These are phyloP conservation scores for Cubamyces sp. DNA, from an alignment of 768 basidiomycete genomes.

Conservation along the genomic window DNA sequence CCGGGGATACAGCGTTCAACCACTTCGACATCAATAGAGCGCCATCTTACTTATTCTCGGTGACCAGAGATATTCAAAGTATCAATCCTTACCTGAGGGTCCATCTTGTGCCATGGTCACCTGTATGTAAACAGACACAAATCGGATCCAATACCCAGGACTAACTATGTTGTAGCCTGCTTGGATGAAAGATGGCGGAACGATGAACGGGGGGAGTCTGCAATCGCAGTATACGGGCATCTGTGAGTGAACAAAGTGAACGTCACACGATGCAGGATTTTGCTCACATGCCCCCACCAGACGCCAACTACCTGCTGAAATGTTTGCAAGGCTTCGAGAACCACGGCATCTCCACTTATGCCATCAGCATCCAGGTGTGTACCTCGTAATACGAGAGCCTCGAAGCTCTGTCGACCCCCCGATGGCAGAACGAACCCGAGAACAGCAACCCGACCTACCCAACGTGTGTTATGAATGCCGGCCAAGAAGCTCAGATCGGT, in stretches of 20 bases:
- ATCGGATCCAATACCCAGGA: background rate
- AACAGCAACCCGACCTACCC: constrained; percentile 72
- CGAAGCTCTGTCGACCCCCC: background rate
- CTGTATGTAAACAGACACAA: constrained; percentile 46
- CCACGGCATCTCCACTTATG: constrained; percentile 64
- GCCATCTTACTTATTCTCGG: constrained; percentile 66
- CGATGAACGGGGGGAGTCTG: constrained; percentile 70
- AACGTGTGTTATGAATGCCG: constrained; percentile 57
- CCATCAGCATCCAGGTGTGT: constrained; percentile 58
- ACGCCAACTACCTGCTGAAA: constrained; percentile 74
- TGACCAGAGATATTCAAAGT: constrained; percentile 63
- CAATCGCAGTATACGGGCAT: constrained; percentile 48
- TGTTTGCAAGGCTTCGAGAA: constrained; percentile 67
- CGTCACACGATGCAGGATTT: background rate
- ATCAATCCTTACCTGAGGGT: constrained; percentile 57
- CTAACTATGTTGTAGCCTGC: constrained; percentile 53
- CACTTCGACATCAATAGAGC: constrained; percentile 59
- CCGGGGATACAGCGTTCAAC: constrained; percentile 59
- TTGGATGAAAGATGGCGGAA: constrained; percentile 76
- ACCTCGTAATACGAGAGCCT: background rate
- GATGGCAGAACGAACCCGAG: constrained; percentile 54
- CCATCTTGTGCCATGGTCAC: constrained; percentile 75
- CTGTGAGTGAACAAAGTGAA: constrained; percentile 43
- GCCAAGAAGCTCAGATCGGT: constrained; percentile 63
- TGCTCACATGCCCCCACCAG: constrained; percentile 38